Base-by-base conservation (phyloP, 2,329 filamentous ascomycete species). In the Aureobasidium uvarum region DNA sequence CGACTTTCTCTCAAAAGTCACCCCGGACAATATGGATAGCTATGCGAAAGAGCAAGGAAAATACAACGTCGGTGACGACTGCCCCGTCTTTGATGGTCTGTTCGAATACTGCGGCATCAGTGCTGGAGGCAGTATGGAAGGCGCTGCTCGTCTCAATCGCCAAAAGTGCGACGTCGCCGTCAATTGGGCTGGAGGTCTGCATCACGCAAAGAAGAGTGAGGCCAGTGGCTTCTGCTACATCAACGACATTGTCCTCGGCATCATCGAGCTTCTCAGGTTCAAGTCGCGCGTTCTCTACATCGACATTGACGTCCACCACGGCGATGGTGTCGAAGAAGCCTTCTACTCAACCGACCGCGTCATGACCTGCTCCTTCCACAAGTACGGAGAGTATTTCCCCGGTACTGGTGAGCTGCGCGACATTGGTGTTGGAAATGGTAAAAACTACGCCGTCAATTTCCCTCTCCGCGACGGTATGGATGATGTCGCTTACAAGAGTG, bases 1-100 rank as follows among this genome's bases (percentile, higher is more conserved):
- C 73, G 87, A 89, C 65, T 89, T 89, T 73, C 80, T 89, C 50
- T 85, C 86, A 68, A 96, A 96, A 72, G 95, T 99, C 64, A 98
- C 95, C 0, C 96, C 95, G 1, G 95, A 99, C 80, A 99, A 99
- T 76, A 98, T 98, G 91, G 96, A 99, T 71, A 86, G 85, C 69
- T 98, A 92, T 74, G 85, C 89, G 71, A 90, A 93, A 72, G 95
- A 99, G 76, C 93, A 98, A 76, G 89, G 91, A 85, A 86, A 82
- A 79, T 82, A 88, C 77, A 89, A 89, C 67, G 86, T 89, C 65
- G 86, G 86, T 63, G 87, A 82, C 66, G 81, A 83, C 67, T 83
- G 81, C 70, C 87, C 87, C 1, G 87, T 89, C 0, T 89, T 89
- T 67, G 87, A 89, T 70, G 87, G 87, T 18, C 79, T 89, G 18